Conservation (phyloP, 2,329 filamentous ascomycete genomes). For the Pseudogymnoascus sp. region DNA sequence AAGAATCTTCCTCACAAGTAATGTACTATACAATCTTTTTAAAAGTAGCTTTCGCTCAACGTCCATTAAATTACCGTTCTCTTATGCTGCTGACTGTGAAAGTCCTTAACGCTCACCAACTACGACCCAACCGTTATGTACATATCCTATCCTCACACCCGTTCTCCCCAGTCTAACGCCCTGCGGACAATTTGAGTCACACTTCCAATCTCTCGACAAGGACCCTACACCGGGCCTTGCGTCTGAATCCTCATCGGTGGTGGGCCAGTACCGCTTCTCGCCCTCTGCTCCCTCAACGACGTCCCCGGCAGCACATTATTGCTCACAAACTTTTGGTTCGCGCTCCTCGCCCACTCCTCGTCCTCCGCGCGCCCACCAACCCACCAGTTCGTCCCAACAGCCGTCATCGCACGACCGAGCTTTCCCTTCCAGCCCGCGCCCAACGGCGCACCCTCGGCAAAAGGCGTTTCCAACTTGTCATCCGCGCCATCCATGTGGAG, state of each 20-base stretch:
- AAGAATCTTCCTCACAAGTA: neutral
- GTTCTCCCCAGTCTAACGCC: neutral
- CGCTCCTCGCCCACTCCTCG: constrained; percentile 60
- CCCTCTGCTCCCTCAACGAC: constrained; percentile 36
- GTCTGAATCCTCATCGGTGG: constrained; percentile 15
- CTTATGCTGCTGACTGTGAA: constrained; percentile 4
- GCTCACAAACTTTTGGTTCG: constrained; percentile 52
- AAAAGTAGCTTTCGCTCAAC: neutral
- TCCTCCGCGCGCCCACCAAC: constrained; percentile 55
- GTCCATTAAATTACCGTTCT: neutral
- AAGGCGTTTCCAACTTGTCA: constrained; percentile 56
- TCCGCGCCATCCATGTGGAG: constrained; percentile 33
- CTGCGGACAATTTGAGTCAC: neutral
- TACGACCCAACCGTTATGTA: neutral
- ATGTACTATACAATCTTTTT: neutral
- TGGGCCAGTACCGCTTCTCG: constrained; percentile 34
- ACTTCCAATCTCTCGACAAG: neutral
- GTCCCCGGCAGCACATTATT: constrained; percentile 33
- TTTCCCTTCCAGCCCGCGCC: constrained; percentile 73
- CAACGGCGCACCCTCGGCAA: constrained; percentile 60
- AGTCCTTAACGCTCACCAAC: neutral
- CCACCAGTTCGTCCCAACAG: constrained; percentile 71
- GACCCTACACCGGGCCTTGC: neutral
- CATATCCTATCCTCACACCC: neutral
- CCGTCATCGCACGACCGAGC: constrained; percentile 71